phyloP scores from a whole-genome alignment of 2,329 filamentous ascomycete species.

The Fusarium austroafricanum region DNA sequence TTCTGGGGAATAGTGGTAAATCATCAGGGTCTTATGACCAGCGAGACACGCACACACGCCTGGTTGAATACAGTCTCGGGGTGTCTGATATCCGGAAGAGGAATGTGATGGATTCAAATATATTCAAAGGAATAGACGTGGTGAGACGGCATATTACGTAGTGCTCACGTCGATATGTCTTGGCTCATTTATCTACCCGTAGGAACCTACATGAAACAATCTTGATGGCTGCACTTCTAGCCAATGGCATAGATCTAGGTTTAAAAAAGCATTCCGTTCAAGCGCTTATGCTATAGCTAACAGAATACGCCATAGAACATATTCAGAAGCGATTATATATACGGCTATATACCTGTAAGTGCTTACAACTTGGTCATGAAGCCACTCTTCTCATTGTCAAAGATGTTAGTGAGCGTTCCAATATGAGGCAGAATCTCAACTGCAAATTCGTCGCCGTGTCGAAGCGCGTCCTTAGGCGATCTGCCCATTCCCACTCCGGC shows the following conservation, averaged over 20 bases:
- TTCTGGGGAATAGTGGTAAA: background rate
- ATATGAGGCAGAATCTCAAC: constrained; percentile 58
- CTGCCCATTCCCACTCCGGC: constrained; percentile 78
- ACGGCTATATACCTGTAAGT: background rate
- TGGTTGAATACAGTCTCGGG: background rate
- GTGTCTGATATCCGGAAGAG: background rate
- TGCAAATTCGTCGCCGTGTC: constrained; percentile 70
- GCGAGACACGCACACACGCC: background rate
- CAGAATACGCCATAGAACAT: background rate
- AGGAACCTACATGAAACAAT: too few relatives aligned
- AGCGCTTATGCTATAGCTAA: too few relatives aligned
- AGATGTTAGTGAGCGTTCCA: constrained; percentile 55
- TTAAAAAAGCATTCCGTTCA: too few relatives aligned
- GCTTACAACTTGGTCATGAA: constrained; percentile 24
- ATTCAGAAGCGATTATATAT: background rate
- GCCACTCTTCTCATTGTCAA: constrained; percentile 41
- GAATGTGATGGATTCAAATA: background rate
- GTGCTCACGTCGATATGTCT: background rate
- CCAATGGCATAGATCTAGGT: background rate
- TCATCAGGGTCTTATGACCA: background rate
- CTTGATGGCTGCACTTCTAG: background rate
- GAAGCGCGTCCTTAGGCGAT: constrained; percentile 73
- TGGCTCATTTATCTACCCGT: background rate
- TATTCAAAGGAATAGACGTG: background rate
- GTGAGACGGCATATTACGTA: background rate